phyloP scores from a whole-genome alignment of 305 asterid species.

The Coffea humblotiana region DNA sequence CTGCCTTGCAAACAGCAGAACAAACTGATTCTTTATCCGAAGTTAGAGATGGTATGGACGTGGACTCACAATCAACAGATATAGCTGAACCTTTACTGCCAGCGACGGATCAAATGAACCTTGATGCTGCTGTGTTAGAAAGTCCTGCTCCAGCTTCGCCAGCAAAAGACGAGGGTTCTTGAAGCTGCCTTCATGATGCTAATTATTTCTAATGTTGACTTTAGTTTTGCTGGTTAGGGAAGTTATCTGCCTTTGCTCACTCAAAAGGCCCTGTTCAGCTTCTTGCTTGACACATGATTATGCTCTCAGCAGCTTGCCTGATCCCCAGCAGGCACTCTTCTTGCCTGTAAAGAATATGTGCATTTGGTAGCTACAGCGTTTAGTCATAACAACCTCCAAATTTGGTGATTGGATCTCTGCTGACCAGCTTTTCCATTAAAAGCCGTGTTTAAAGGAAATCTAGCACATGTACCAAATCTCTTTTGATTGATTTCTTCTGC shows the following conservation, averaged over 20 bases:
- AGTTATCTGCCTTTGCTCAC: not conserved
- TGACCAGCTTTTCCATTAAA: not conserved
- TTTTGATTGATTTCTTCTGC: slow-evolving; percentile 1
- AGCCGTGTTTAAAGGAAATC: not conserved
- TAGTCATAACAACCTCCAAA: not conserved
- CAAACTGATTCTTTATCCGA: slow-evolving; percentile 31
- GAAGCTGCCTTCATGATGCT: slow-evolving; percentile 7
- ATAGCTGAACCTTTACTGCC: slow-evolving; percentile 28
- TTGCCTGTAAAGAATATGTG: slow-evolving; percentile 12
- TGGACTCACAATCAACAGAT: slow-evolving; percentile 24
- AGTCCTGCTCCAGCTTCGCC: slow-evolving; percentile 25
- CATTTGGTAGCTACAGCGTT: not conserved
- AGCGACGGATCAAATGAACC: slow-evolving; percentile 42
- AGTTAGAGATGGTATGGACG: slow-evolving; percentile 25
- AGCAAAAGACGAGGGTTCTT: slow-evolving; percentile 34
- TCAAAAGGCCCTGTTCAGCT: not conserved
- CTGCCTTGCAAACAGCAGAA: slow-evolving; percentile 25
- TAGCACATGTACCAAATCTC: not conserved
- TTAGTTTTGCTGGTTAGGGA: not conserved
- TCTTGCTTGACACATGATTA: not conserved
- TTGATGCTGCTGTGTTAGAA: slow-evolving; percentile 46
- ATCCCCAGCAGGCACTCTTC: not conserved
- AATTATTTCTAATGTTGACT: not conserved
- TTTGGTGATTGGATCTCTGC: slow-evolving; percentile 3
- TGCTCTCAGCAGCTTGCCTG: not conserved